Conservation (phyloP, 139 green algal genomes). For the Micromonas commoda region DNA sequence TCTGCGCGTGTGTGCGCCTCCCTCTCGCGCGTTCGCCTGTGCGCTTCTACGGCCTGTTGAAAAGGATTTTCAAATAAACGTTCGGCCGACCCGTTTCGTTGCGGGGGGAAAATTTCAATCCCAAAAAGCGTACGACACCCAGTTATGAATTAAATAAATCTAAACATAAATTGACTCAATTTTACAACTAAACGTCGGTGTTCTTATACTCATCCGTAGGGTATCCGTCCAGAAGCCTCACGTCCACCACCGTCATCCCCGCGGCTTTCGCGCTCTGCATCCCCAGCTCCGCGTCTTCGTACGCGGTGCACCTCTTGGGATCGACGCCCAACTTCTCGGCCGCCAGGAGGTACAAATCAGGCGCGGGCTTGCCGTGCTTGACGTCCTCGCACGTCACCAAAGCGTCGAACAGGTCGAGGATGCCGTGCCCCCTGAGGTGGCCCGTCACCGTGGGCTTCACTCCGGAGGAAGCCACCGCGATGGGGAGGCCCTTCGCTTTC, state of each 20-base stretch:
- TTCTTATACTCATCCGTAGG: background rate
- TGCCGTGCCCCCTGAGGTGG: background rate
- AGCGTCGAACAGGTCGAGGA: background rate
- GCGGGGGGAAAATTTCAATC: no score
- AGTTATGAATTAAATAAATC: no score
- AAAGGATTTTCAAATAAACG: no score
- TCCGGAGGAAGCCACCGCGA: slow-evolving; percentile 6
- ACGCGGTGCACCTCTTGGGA: slow-evolving; percentile 37
- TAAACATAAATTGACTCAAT: no score
- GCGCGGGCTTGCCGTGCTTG: slow-evolving; percentile 73
- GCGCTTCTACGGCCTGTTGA: no score
- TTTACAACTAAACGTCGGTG: no score
- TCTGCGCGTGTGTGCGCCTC: no score
- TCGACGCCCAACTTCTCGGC: slow-evolving; percentile 67
- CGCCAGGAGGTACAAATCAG: slow-evolving; percentile 90
- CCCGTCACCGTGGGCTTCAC: background rate
- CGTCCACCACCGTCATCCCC: background rate
- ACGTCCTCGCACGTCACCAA: slow-evolving; percentile 21
- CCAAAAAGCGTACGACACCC: no score
- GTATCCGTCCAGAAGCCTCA: background rate
- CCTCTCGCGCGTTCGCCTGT: no score
- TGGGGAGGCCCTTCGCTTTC: background rate
- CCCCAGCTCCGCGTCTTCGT: slow-evolving; percentile 18
- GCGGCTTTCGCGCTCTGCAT: background rate
- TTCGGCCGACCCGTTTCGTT: no score